These are phyloP conservation scores for Salvia rosmarinus DNA, from an alignment of 257 asterid genomes.

Conservation along the genomic window DNA sequence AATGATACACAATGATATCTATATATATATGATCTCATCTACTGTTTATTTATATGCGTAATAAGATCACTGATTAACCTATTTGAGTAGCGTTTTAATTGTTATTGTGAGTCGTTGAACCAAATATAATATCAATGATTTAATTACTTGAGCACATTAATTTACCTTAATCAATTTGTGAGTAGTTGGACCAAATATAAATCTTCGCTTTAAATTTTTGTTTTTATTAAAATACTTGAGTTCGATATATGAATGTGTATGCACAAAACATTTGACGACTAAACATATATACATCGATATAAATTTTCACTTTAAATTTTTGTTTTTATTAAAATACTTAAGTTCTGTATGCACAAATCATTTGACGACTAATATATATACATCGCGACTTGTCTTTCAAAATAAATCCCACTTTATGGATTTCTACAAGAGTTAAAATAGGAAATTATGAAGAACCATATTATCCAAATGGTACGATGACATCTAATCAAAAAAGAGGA, in stretches of 20 bases:
- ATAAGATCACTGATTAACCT: not conserved
- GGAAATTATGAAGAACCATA: too few species aligned
- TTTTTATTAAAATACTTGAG: not conserved
- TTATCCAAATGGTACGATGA: not conserved
- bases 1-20: not conserved
- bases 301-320: too few species aligned
- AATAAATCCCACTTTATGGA: too few species aligned
- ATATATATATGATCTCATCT: not conserved
- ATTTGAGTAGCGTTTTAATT: slow-evolving; percentile 18
- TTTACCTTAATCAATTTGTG: not conserved
- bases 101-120: slow-evolving; percentile 1
- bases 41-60: not conserved
- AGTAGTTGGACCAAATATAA: slow-evolving; percentile 6
- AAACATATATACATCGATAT: too few species aligned
- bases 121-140: slow-evolving; percentile 2
- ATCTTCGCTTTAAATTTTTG: not conserved
- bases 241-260: not conserved
- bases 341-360: too few species aligned
- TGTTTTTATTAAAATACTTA: too few species aligned
- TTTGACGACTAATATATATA: too few species aligned
- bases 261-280: too few species aligned
- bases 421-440: too few species aligned
- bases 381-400: too few species aligned
- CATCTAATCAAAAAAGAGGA: not conserved
- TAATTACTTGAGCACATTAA: slow-evolving; percentile 2